These are phyloP conservation scores for Nemophila menziesii DNA, from an alignment of 257 asterid species.

Conservation along the genomic window DNA sequence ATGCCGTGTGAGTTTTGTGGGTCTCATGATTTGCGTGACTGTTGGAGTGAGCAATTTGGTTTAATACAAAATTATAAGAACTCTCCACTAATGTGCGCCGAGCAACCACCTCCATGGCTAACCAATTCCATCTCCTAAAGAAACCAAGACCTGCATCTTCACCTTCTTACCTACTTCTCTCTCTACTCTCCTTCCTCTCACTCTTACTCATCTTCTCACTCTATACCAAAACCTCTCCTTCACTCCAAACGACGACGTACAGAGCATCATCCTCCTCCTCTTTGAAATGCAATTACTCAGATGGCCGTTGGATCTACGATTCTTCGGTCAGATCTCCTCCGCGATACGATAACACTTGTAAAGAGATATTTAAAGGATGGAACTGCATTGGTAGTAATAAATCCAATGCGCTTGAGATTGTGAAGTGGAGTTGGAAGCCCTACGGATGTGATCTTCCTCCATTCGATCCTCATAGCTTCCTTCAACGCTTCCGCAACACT, in stretches of 20 bases:
- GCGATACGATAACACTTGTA: slow-evolving; percentile 73
- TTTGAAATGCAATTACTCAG: slow-evolving; percentile 44
- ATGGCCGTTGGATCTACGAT: slow-evolving; percentile 76
- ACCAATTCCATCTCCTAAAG: slow-evolving; percentile 23
- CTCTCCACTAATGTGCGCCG: slow-evolving; percentile 6
- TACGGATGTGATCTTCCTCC: slow-evolving; percentile 59
- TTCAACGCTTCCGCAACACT: slow-evolving; percentile 46
- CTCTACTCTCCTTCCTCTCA: slow-evolving; percentile 41
- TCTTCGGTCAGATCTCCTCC: slow-evolving; percentile 38
- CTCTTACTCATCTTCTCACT: slow-evolving; percentile 50
- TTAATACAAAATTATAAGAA: too few species aligned
- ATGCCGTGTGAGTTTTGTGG: too few species aligned
- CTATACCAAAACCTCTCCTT: slow-evolving; percentile 17
- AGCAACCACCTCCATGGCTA: slow-evolving; percentile 33
- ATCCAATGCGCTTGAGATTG: slow-evolving; percentile 61
- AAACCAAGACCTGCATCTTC: slow-evolving; percentile 27
- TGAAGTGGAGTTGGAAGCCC: slow-evolving; percentile 94
- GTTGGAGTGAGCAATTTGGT: too few species aligned
- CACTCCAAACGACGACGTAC: slow-evolving; percentile 17
- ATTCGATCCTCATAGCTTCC: slow-evolving; percentile 60
- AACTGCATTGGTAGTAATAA: slow-evolving; percentile 69
- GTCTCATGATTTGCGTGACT: too few species aligned
- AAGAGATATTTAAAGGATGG: slow-evolving; percentile 98
- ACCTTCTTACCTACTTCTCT: slow-evolving; percentile 30
- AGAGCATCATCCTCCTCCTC: background rate